A percentile compares a stretch with the other conserved stretches of the same genome.
phyloP scores from a whole-genome alignment of 2,329 filamentous ascomycete genomes.

The Xylaria sp. region DNA sequence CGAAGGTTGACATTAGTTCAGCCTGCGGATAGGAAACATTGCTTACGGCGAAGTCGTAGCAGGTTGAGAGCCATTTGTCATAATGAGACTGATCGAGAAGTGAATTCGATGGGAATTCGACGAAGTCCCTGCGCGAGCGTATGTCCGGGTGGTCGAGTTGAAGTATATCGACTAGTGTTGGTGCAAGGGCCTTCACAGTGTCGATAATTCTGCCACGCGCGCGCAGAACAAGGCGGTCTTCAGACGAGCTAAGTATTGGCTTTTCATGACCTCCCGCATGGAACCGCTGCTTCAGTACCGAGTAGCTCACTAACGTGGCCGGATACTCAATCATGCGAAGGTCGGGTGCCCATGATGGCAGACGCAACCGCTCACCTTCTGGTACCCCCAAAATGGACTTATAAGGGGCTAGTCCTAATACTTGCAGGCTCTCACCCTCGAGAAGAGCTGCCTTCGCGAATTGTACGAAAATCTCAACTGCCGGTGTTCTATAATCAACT shows the following conservation, averaged over 20 bases:
- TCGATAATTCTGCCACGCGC: conserved; percentile 22
- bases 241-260: conserved; percentile 25
- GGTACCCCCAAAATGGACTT: fast-evolving
- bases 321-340: not conserved
- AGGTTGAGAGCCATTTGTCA: conserved; percentile 1
- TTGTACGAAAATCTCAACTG: conserved; percentile 11
- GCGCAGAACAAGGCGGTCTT: conserved; percentile 18
- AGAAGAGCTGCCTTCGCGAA: conserved; percentile 23
- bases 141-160: conserved; percentile 8
- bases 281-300: conserved; percentile 18
- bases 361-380: not conserved
- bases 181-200: conserved; percentile 8
- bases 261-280: conserved; percentile 19
- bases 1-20: conserved; percentile 23
- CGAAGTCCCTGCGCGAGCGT: not conserved
- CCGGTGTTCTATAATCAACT: conserved; percentile 18
- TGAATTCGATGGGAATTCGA: too few species aligned
- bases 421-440: conserved; percentile 16
- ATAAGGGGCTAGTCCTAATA: conserved; percentile 23
- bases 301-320: conserved; percentile 7
- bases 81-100: too few species aligned
- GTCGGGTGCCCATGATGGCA: conserved; percentile 33
- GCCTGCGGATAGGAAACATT: not conserved
- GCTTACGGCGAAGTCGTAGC: conserved; percentile 17
- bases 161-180: conserved; percentile 8